phyloP scores from a whole-genome alignment of 441 rosid species.

The Melastoma candidum region DNA sequence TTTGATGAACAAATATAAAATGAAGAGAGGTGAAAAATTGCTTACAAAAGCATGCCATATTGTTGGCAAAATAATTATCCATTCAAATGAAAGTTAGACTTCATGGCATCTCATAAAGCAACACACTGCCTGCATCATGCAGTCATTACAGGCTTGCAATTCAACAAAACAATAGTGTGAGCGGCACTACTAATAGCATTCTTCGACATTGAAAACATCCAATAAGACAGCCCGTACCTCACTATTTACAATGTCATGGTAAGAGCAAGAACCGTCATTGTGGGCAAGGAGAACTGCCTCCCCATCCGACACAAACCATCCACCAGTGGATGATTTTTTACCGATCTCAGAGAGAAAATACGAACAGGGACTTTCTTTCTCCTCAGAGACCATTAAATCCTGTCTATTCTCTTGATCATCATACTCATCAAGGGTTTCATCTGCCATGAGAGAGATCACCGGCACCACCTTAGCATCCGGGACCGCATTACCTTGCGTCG shows the following conservation, averaged over 20 bases:
- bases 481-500: slow-evolving; percentile 24
- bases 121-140: too few species aligned
- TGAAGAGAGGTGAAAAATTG: too few species aligned
- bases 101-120: too few species aligned
- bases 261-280: slow-evolving; percentile 87
- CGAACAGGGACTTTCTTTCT: slow-evolving; percentile 39
- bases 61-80: too few species aligned
- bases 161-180: too few species aligned
- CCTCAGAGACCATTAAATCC: slow-evolving; percentile 33
- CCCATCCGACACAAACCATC: slow-evolving; percentile 98
- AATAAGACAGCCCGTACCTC: slow-evolving; percentile 42
- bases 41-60: too few species aligned
- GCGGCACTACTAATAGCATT: too few species aligned
- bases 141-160: too few species aligned
- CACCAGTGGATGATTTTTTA: slow-evolving; percentile 61
- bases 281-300: slow-evolving; percentile 90
- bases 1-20: too few species aligned
- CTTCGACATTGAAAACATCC: too few species aligned
- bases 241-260: slow-evolving; percentile 68
- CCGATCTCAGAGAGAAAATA: slow-evolving; percentile 62
- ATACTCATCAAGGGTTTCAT: slow-evolving; percentile 76
- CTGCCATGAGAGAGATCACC: slow-evolving; percentile 50
- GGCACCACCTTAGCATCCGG: slow-evolving; percentile 23
- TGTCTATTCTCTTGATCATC: slow-evolving; percentile 62
- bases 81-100: too few species aligned